phyloP scores from a whole-genome alignment of 2,329 filamentous ascomycete genomes.

The Fusarium xylarioides region DNA sequence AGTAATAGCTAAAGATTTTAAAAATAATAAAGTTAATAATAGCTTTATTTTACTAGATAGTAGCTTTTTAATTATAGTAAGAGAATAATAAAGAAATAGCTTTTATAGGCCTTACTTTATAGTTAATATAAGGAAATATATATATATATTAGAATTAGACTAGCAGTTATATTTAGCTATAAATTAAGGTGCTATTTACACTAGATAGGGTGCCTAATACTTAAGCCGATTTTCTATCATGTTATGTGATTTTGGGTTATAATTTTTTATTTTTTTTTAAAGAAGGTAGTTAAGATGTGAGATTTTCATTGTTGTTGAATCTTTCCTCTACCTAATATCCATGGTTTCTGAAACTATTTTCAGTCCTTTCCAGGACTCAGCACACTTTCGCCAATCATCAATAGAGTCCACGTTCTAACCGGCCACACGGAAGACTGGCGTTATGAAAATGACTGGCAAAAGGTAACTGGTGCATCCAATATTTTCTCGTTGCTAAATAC shows the following conservation, averaged over 20 bases:
- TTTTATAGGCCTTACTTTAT: too few species aligned
- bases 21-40: too few species aligned
- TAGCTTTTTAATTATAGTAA: too few species aligned
- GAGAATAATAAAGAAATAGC: too few species aligned
- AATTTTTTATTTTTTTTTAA: background rate
- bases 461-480: background rate
- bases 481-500: background rate
- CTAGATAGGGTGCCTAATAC: too few species aligned
- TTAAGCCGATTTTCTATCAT: background rate
- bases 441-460: background rate
- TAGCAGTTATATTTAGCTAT: too few species aligned
- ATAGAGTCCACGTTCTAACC: background rate
- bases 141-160: too few species aligned
- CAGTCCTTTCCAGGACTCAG: background rate
- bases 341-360: background rate
- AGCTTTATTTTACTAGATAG: too few species aligned
- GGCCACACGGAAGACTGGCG: background rate
- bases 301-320: background rate
- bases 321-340: background rate
- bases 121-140: too few species aligned
- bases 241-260: background rate
- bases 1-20: too few species aligned
- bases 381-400: background rate
- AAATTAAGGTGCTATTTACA: too few species aligned
- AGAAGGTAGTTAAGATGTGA: background rate